Base-by-base conservation (phyloP, 495 filamentous ascomycete genomes). In the Usnea hakonensis region DNA sequence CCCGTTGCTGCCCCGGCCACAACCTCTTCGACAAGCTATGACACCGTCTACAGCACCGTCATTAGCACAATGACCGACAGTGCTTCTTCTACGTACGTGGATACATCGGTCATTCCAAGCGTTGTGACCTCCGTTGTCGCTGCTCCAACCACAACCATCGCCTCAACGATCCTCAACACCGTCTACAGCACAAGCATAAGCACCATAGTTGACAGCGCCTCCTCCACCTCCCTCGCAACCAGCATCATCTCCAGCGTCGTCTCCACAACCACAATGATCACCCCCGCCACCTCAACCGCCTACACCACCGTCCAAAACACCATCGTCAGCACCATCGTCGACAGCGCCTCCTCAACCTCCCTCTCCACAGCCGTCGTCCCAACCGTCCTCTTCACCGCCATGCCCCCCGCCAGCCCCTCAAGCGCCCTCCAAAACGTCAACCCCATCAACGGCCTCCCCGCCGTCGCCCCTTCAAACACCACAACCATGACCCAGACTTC, bases 291-390 rank as follows among this genome's bases (percentile, higher is more conserved):
- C 70, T 88, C 84, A 53, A 90, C 86, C 55, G 84, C 87, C 21
- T 93, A 93, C 59, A 92, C 92, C 50, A 97, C 97, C 74, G 93
- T 93, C 65, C 90, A 90, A 43, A 97, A 97, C 79, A 91, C 96
- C 75, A 90, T 90, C 55, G 87, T 95, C 52, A 91, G 93, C 10
- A 83, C 80, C 65, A 81, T 79, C 0, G 79, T 87, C 1, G 74
- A 87, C 17, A 85, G 82, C 0, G 81, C 84, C 61, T 75, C 44
- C 9, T 62, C 58, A 7, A 57, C 70, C 5, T 65, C 70, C 9
- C 70, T 65, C 6, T 57, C 53, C 8, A 59, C 67, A 23, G 57
- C 68, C 5, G 58, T 69, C 21, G 38, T 70, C 21, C 82, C 90
- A 2, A 69, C 73, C 9, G 85, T 96, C 30, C 78, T 83, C 61